Base-by-base conservation (phyloP, 2,329 filamentous ascomycete genomes). In the Aureobasidium sp. region DNA sequence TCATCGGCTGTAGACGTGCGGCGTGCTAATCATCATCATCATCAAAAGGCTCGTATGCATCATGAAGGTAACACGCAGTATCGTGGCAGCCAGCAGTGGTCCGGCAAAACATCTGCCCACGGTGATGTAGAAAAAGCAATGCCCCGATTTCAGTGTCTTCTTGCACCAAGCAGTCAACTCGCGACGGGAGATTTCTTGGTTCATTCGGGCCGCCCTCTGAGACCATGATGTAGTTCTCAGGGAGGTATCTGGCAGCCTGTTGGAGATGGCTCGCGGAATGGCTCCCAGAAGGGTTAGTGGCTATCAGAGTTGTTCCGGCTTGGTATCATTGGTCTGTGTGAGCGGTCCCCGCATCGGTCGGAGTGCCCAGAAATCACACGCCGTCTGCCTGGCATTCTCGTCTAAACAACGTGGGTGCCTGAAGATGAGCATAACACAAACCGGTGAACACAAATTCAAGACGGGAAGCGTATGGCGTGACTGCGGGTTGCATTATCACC, bases 351-450 rank as follows among this genome's bases (percentile, higher is more conserved):
- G 57, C 57, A 60, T 33, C 14, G 22, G 42, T 31, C 52, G 15
- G 44, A 19, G n/a, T 24, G 11, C 31, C 31, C n/a, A 49, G 24
- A 48, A 45, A 17, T 40, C 22, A 24, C 17, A 15, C 33, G 40
- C 40, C 39, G 39, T 19, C 52, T 39, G 24, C 45, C 39, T 24
- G 53, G 54, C 42, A 44, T 58, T 48, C 54, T 58, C 57, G 57
- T 60, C 57, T 60, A 60, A 42, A 50, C 48, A 60, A 60, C 57
- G 57, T 60, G 57, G 48, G 35, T 60, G 57, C 57, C 57, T 60
- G 45, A 42, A 50, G 31, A 60, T 31, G 39, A 22, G 31, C 44
- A 60, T 37, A 42, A 17, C 37, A 60, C 24, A 33, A 50, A 60
- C 57, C 57, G 57, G 57, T 60, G 57, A 60, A 35, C 24, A n/a